Evolutionary conservation across 2,329 filamentous ascomycete genomes (phyloP).

Genomic region (Coniochaeta ligniaria): DNA sequence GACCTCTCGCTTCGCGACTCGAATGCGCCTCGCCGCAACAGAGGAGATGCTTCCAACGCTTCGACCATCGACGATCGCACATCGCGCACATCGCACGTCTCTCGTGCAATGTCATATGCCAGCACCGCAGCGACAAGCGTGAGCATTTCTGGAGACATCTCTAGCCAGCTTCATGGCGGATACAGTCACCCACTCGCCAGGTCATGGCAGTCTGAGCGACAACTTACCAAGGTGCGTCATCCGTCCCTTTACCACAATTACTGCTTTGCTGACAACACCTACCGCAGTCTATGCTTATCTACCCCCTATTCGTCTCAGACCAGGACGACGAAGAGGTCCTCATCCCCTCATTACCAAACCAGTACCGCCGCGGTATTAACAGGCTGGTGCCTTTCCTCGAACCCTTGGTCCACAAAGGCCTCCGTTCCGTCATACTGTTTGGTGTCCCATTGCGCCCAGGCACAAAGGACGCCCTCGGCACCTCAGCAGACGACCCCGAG

Average conservation of each 20-base stretch:
- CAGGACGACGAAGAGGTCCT: conserved; percentile 84
- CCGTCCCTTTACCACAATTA: background rate
- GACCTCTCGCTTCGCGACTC: conserved; percentile 54
- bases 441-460: conserved; percentile 78
- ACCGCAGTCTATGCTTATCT: conserved; percentile 89
- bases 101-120: conserved; percentile 57
- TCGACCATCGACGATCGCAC: conserved; percentile 50
- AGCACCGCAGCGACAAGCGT: conserved; percentile 62
- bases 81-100: conserved; percentile 54
- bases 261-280: background rate
- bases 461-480: conserved; percentile 86
- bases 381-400: conserved; percentile 77
- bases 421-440: conserved; percentile 91
- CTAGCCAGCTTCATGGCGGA: conserved; percentile 75
- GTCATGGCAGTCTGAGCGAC: conserved; percentile 76
- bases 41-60: conserved; percentile 33
- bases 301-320: conserved; percentile 94
- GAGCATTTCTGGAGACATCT: conserved; percentile 68
- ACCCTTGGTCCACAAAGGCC: conserved; percentile 80
- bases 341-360: conserved; percentile 86
- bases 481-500: conserved; percentile 83
- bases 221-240: conserved; percentile 70
- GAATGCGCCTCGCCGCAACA: conserved; percentile 36
- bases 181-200: conserved; percentile 75
- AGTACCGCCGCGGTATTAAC: conserved; percentile 83